A percentile compares a stretch with the other conserved stretches of the same genome.
phyloP scores from a whole-genome alignment of 116 monocot genomes.

The Cymodocea nodosa region DNA sequence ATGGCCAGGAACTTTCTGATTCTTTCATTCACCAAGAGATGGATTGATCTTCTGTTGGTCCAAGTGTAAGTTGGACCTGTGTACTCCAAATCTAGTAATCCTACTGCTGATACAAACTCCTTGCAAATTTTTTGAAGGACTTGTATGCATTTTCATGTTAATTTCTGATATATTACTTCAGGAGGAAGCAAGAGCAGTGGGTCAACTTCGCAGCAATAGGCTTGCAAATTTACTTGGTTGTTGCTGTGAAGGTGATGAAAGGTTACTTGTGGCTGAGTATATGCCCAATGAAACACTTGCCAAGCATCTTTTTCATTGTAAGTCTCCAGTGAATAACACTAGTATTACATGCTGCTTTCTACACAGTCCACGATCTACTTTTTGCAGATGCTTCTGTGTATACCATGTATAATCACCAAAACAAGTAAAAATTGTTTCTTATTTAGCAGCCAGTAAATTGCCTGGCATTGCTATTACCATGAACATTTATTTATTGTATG shows the following conservation, averaged over 20 bases:
- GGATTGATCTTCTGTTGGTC: too few relatives aligned
- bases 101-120: too few relatives aligned
- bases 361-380: neutral
- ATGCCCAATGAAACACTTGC: constrained; percentile 90
- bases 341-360: neutral
- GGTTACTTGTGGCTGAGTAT: constrained; percentile 82
- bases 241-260: constrained; percentile 84
- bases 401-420: neutral
- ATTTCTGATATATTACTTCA: constrained; percentile 9
- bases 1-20: too few relatives aligned
- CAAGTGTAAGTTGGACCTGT: too few relatives aligned
- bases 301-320: constrained; percentile 98
- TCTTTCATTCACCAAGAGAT: too few relatives aligned
- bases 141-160: too few relatives aligned
- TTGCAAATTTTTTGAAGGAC: too few relatives aligned
- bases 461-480: neutral
- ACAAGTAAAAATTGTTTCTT: neutral
- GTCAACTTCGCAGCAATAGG: constrained; percentile 55
- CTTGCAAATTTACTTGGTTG: constrained; percentile 87
- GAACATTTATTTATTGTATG: too few relatives aligned
- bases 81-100: too few relatives aligned
- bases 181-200: constrained; percentile 84
- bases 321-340: constrained; percentile 1
- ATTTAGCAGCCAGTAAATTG: neutral
- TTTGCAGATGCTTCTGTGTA: neutral